These are phyloP conservation scores for Arthroderma sp. DNA, from an alignment of 2,329 filamentous ascomycete species.

Conservation along the genomic window DNA sequence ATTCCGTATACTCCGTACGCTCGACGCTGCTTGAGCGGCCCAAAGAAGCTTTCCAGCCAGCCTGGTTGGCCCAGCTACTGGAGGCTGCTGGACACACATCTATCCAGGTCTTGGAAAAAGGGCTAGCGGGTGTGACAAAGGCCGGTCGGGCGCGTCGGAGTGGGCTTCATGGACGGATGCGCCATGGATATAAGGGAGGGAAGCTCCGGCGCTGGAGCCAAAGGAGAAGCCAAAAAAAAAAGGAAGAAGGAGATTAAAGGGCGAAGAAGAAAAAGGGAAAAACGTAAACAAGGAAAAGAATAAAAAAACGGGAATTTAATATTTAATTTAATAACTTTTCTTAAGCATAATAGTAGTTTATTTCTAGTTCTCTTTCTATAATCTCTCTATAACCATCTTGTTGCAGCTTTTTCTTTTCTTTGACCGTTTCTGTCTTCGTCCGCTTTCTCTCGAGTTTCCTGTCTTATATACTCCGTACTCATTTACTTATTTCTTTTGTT, in stretches of 20 bases:
- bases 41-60: neutral
- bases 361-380: too few species aligned
- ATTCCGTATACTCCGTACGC: too few species aligned
- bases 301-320: neutral
- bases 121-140: constrained; percentile 1
- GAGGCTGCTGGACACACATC: neutral
- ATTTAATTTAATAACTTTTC: neutral
- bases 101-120: neutral
- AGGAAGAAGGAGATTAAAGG: constrained; percentile 6
- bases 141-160: neutral
- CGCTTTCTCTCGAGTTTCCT: neutral
- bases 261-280: too few species aligned
- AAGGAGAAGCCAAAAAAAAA: neutral
- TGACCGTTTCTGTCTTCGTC: neutral
- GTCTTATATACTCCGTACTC: neutral
- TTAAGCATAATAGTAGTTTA: neutral
- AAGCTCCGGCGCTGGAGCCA: neutral
- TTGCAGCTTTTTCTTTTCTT: too few species aligned
- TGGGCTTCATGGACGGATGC: neutral
- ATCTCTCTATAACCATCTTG: too few species aligned
- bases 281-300: constrained; percentile 6
- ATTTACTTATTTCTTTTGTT: neutral
- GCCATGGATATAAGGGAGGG: neutral
- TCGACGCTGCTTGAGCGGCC: too few species aligned
- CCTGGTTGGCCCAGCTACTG: neutral